Conservation (phyloP, 129 eudicot species). For the Lactuca saligna region DNA sequence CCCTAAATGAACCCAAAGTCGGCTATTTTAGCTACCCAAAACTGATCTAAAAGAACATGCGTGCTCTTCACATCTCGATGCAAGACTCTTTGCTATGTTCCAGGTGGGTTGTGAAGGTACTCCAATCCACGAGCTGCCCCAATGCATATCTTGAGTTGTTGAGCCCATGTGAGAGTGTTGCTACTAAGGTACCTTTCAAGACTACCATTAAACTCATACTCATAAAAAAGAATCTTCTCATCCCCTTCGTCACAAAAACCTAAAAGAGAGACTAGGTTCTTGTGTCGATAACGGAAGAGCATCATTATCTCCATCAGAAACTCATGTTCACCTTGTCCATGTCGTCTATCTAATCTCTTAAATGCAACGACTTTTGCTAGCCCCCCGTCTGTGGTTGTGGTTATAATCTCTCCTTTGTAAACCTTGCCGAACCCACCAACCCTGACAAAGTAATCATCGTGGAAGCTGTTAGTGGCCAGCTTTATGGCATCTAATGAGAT, state of each 20-base stretch:
- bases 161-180: background rate
- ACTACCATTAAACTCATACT: conserved; percentile 20
- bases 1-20: conserved; percentile 23
- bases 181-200: conserved; percentile 21
- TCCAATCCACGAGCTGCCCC: background rate
- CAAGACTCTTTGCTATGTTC: conserved; percentile 24
- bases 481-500: conserved; percentile 18
- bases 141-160: background rate
- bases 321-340: conserved; percentile 23
- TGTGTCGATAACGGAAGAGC: conserved; percentile 19
- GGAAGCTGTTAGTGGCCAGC: conserved; percentile 14
- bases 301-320: conserved; percentile 19
- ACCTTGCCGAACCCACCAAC: conserved; percentile 21
- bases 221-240: conserved; percentile 24
- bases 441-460: conserved; percentile 13
- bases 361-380: background rate
- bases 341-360: conserved; percentile 15
- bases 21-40: conserved; percentile 19
- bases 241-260: conserved; percentile 19
- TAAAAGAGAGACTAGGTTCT: conserved; percentile 18
- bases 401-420: conserved; percentile 15
- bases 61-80: conserved; percentile 19
- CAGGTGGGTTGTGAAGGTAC: conserved; percentile 20
- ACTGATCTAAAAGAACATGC: conserved; percentile 8
- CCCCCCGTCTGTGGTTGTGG: background rate